Evolutionary conservation across 2,329 filamentous ascomycete species (phyloP).

Genomic region (Xylaria arbuscula): DNA sequence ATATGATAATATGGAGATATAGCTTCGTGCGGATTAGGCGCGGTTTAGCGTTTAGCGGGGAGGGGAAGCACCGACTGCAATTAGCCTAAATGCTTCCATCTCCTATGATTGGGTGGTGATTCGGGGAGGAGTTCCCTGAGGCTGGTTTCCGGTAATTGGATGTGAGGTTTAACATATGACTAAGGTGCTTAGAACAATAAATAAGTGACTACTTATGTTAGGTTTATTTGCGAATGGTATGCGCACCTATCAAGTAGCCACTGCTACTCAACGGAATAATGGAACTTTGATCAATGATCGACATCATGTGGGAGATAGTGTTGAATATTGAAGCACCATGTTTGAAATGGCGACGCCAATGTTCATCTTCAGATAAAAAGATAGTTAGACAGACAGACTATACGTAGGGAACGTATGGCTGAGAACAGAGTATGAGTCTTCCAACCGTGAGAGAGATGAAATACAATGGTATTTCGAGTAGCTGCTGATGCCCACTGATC

Average conservation of each 20-base stretch:
- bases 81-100: slow-evolving; percentile 33
- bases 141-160: not conserved
- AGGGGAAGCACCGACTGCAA: slow-evolving; percentile 12
- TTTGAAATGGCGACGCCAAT: not conserved
- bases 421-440: no score
- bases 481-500: not conserved
- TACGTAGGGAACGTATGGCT: no score
- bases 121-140: not conserved
- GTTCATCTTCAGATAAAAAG: not conserved
- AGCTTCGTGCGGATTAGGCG: slow-evolving; percentile 17
- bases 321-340: not conserved
- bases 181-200: not conserved
- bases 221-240: not conserved
- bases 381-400: not conserved
- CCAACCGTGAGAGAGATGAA: not conserved
- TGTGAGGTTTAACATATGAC: not conserved
- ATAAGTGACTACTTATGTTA: not conserved
- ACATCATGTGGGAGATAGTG: not conserved
- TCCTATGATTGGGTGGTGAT: not conserved
- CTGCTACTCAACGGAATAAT: not conserved
- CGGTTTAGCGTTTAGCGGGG: slow-evolving; percentile 1
- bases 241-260: not conserved
- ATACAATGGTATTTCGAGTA: not conserved
- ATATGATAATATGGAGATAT: not conserved
- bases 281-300: not conserved